Evolutionary conservation across 108 stramenopile species (phyloP).

Genomic region (Skeletonema costatum): DNA sequence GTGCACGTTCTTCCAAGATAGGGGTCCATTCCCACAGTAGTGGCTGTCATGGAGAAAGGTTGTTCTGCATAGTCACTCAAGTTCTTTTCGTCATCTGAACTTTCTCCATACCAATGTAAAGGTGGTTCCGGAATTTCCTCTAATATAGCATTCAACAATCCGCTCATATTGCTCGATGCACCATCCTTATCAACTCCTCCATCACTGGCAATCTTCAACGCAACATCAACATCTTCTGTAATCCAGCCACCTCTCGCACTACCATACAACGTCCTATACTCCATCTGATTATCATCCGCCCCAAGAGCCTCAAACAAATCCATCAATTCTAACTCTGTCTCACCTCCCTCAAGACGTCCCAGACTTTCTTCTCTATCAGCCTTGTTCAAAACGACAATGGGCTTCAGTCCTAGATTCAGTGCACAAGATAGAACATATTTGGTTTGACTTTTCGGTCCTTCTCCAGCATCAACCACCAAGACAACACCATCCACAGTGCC

Average conservation of each 20-base stretch:
- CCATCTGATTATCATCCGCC: conserved; percentile 90
- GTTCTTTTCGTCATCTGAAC: conserved; percentile 17
- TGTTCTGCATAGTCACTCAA: conserved; percentile 47
- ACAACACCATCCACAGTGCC: conserved; percentile 93
- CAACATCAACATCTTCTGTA: conserved; percentile 70
- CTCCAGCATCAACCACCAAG: conserved; percentile 85
- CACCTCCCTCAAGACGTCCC: conserved; percentile 80
- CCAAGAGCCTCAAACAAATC: conserved; percentile 89
- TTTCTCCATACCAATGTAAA: conserved; percentile 47
- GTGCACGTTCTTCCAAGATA: conserved; percentile 86
- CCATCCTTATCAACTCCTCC: conserved; percentile 16
- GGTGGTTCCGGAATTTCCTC: conserved; percentile 78
- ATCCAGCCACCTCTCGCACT: conserved; percentile 92
- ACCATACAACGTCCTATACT: conserved; percentile 92
- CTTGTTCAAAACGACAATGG: conserved; percentile 98
- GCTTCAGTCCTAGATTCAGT: conserved; percentile 73
- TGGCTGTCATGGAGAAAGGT: conserved; percentile 84
- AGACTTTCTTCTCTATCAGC: conserved; percentile 85
- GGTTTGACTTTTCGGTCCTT: conserved; percentile 97
- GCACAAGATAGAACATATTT: conserved; percentile 96
- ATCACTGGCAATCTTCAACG: conserved; percentile 56
- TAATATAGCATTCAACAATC: conserved; percentile 84
- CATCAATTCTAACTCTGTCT: conserved; percentile 88
- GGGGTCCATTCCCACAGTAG: conserved; percentile 86
- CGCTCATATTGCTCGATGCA: conserved; percentile 62